These are phyloP conservation scores for Echeveria elegans DNA, from an alignment of 164 flowering plant species.

Conservation along the genomic window DNA sequence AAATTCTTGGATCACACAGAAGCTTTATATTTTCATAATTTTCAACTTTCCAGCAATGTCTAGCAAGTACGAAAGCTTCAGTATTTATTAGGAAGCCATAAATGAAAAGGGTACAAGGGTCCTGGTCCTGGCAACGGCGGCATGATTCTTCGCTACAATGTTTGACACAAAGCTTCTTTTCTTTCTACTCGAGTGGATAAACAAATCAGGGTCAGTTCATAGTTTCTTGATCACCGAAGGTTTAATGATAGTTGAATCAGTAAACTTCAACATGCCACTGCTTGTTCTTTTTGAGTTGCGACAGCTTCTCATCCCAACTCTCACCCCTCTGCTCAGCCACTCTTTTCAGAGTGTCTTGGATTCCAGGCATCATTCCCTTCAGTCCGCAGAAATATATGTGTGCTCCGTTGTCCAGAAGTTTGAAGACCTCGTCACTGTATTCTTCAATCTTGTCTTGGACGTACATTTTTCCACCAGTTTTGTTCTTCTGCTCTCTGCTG, in stretches of 20 bases:
- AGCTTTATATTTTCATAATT: background rate
- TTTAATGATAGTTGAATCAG: slow-evolving; percentile 16
- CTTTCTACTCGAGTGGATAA: background rate
- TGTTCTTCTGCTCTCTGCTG: slow-evolving; percentile 89
- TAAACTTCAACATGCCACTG: slow-evolving; percentile 99
- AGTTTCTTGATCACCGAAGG: background rate
- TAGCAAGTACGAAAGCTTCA: background rate
- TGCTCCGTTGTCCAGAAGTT: slow-evolving; percentile 78
- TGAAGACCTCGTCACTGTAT: slow-evolving; percentile 88
- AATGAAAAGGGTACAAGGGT: slow-evolving; percentile 1
- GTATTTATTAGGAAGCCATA: background rate
- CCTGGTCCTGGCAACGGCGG: background rate
- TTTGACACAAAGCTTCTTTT: background rate
- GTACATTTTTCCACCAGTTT: slow-evolving; percentile 92
- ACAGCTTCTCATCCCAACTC: slow-evolving; percentile 83
- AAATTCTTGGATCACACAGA: too few species aligned
- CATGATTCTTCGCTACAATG: background rate
- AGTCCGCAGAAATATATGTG: slow-evolving; percentile 98
- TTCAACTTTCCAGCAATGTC: background rate
- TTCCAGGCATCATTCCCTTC: slow-evolving; percentile 99
- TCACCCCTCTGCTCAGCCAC: slow-evolving; percentile 87
- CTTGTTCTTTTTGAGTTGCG: slow-evolving; percentile 85
- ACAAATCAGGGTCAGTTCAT: background rate
- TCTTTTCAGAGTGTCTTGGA: slow-evolving; percentile 83
- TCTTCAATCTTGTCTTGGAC: slow-evolving; percentile 98